These are phyloP conservation scores for Epichloe sibirici DNA, from an alignment of 2,329 filamentous ascomycete genomes.

Conservation along the genomic window DNA sequence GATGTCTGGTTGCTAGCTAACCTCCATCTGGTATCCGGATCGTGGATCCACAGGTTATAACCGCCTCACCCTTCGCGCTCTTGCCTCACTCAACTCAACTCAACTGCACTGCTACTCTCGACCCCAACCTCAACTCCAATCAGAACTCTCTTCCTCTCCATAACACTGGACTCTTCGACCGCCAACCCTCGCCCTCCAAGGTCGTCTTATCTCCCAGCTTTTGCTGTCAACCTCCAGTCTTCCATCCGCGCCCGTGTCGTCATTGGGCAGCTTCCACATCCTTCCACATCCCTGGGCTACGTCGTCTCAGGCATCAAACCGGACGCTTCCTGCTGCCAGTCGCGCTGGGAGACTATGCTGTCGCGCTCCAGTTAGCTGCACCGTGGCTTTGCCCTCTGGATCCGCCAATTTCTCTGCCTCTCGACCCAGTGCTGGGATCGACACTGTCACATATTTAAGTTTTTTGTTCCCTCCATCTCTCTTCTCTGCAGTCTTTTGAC, in stretches of 20 bases:
- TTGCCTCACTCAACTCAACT: background rate
- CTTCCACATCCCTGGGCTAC: background rate
- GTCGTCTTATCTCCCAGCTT: background rate
- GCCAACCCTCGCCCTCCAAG: background rate
- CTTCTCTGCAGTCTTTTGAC: background rate
- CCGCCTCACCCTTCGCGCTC: background rate
- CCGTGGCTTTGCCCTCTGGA: background rate
- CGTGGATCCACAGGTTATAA: background rate
- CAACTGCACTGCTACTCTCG: background rate
- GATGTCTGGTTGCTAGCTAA: background rate
- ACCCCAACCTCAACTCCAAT: background rate
- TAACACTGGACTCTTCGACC: background rate
- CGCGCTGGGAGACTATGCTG: constrained; percentile 1
- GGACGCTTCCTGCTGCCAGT: background rate
- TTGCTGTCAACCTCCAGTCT: background rate
- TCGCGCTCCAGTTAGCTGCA: background rate
- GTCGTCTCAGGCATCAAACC: background rate
- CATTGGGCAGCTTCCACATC: background rate
- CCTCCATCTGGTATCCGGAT: background rate
- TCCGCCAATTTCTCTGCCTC: background rate
- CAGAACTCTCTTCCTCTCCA: background rate
- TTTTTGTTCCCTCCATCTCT: background rate
- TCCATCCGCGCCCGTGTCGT: background rate
- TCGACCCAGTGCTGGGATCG: background rate
- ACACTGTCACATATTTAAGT: background rate